Evolutionary conservation across 1,139 yeast species (phyloP).

Genomic region (Candida gigantensis): DNA sequence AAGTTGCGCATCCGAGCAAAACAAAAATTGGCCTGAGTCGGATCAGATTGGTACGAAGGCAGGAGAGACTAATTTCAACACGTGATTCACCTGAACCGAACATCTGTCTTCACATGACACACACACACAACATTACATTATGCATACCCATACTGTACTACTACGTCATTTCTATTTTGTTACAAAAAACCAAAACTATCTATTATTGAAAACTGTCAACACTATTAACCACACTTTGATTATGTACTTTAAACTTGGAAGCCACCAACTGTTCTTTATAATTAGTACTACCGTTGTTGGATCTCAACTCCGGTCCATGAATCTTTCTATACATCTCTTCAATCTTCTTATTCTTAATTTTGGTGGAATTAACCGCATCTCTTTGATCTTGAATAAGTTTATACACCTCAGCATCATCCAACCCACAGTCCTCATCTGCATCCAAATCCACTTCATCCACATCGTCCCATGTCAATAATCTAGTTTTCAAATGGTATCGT

Average conservation of each 20-base stretch:
- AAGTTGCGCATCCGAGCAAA: no score
- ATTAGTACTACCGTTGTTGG: no score
- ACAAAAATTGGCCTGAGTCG: constrained; percentile 1
- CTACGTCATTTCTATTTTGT: neutral
- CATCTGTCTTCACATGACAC: neutral
- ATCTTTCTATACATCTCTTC: constrained; percentile 33
- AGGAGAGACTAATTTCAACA: no score
- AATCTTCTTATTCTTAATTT: constrained; percentile 39
- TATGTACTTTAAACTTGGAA: constrained; percentile 25
- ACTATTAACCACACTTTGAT: constrained; percentile 34
- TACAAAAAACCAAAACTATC: neutral
- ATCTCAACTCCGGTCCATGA: constrained; percentile 14
- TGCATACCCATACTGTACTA: no score
- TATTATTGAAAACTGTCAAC: constrained; percentile 17
- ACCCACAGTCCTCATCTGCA: constrained; percentile 32
- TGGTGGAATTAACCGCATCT: constrained; percentile 39
- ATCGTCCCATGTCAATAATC: constrained; percentile 62
- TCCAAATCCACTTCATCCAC: constrained; percentile 42
- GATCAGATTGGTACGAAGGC: constrained; percentile 5
- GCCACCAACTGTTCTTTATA: constrained; percentile 17
- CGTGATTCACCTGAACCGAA: neutral
- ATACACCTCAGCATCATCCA: constrained; percentile 43
- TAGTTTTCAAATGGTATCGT: constrained; percentile 53
- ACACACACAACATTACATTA: neutral
- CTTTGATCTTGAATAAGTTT: constrained; percentile 47